A percentile compares a stretch with the other conserved stretches of the same genome.
Evolutionary conservation across 805 yeast genomes (phyloP).

Genomic region (Nakazawaea siamensis): DNA sequence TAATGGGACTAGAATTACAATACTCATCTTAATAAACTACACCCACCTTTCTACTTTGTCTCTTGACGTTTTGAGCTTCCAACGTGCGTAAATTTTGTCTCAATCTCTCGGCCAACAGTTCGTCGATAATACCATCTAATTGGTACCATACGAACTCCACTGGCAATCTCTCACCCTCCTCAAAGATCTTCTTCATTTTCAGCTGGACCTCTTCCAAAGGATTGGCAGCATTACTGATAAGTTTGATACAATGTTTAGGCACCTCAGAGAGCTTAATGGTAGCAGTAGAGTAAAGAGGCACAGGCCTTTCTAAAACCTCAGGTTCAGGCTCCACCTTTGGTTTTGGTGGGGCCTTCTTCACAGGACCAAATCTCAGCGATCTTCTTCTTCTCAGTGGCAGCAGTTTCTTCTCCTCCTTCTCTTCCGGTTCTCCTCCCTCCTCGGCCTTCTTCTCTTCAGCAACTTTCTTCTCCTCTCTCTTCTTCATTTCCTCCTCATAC

Average conservation of each 20-base stretch:
- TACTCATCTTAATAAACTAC: constrained; percentile 38
- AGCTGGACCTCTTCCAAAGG: constrained; percentile 45
- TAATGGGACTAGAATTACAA: constrained; percentile 54
- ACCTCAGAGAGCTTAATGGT: constrained; percentile 61
- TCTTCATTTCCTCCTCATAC: constrained; percentile 15
- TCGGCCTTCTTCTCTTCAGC: constrained; percentile 18
- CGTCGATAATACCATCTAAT: constrained; percentile 69
- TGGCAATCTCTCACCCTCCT: constrained; percentile 50
- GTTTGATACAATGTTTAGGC: constrained; percentile 56
- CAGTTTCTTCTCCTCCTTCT: constrained; percentile 12
- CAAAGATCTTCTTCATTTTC: constrained; percentile 54
- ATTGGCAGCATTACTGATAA: constrained; percentile 58
- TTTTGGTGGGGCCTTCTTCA: constrained; percentile 11
- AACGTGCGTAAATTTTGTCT: constrained; percentile 43
- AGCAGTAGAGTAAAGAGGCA: constrained; percentile 45
- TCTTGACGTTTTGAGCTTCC: constrained; percentile 14
- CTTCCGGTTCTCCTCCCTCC: constrained; percentile 12
- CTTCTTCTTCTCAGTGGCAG: constrained; percentile 12
- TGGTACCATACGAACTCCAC: constrained; percentile 76
- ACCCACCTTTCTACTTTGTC: constrained; percentile 5
- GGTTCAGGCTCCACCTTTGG: constrained; percentile 28
- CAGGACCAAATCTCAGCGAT: constrained; percentile 11
- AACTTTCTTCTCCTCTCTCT: constrained; percentile 16
- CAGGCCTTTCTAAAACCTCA: constrained; percentile 31
- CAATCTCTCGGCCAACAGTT: constrained; percentile 52